A percentile compares a stretch with the other conserved stretches of the same genome.
Evolutionary conservation across 192 early-diverging fungal species (phyloP).

Genomic region (Mortierella antarctica): DNA sequence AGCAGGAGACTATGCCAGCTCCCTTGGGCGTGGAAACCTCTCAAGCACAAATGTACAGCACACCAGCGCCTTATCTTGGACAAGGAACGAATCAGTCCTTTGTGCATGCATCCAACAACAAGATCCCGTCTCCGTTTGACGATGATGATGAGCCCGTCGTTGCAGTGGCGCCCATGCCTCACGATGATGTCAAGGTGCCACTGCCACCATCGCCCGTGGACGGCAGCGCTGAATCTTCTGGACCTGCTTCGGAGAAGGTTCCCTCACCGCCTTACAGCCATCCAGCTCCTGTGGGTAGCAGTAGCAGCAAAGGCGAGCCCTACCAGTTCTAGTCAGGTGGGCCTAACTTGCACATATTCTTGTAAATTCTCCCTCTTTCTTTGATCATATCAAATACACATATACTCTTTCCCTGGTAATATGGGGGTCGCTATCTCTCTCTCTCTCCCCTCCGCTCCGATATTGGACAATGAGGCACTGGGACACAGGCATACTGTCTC

Average conservation of each 20-base stretch:
- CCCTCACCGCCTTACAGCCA: neutral
- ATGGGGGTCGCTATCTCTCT: neutral
- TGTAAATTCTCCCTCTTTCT: neutral
- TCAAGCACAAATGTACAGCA: neutral
- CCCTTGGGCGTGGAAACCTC: neutral
- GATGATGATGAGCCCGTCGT: constrained; percentile 10
- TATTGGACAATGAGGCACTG: no score
- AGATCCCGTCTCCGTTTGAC: constrained; percentile 44
- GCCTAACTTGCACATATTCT: neutral
- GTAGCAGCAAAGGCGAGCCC: constrained; percentile 1
- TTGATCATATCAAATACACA: neutral
- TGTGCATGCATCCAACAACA: constrained; percentile 21
- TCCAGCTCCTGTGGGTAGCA: neutral
- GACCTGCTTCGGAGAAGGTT: neutral
- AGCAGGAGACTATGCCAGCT: constrained; percentile 22
- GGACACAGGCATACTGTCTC: no score
- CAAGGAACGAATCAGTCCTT: constrained; percentile 24
- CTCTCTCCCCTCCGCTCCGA: no score
- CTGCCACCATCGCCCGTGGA: constrained; percentile 12
- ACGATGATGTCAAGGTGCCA: constrained; percentile 18
- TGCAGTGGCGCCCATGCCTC: neutral
- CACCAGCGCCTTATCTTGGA: no score
- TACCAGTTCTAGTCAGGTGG: neutral
- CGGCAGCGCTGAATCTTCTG: neutral
- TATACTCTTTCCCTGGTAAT: neutral